Evolutionary conservation across 1,139 yeast genomes (phyloP).

Genomic region (Hansenula sp.): DNA sequence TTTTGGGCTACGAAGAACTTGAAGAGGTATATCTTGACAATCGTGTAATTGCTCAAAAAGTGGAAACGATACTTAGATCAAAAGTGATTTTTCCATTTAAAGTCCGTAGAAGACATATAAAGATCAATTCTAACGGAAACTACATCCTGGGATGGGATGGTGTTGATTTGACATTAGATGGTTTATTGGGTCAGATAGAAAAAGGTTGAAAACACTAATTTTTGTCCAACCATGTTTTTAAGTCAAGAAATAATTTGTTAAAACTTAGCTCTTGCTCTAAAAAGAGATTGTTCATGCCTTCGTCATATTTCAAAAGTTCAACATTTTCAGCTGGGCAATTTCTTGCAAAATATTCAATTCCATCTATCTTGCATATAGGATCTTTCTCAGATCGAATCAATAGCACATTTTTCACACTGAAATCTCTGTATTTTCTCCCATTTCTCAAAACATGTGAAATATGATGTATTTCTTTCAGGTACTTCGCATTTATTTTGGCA

Average conservation of each 20-base stretch:
- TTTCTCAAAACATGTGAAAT: slow-evolving; percentile 3
- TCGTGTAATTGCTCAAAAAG: slow-evolving; percentile 3
- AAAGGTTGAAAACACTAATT: slow-evolving; percentile 6
- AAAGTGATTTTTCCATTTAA: slow-evolving; percentile 3
- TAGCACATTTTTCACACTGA: slow-evolving; percentile 11
- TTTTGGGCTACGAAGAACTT: slow-evolving; percentile 13
- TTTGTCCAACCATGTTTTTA: slow-evolving; percentile 15
- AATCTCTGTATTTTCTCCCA: slow-evolving; percentile 4
- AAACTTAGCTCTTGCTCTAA: slow-evolving; percentile 15
- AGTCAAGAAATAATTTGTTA: slow-evolving; percentile 11
- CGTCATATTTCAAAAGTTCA: slow-evolving; percentile 8
- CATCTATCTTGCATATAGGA: slow-evolving; percentile 4
- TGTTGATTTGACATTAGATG: slow-evolving; percentile 6
- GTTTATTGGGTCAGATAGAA: not conserved
- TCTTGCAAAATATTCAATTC: slow-evolving; percentile 6
- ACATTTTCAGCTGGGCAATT: slow-evolving; percentile 11
- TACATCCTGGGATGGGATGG: slow-evolving; percentile 13
- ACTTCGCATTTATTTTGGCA: slow-evolving; percentile 4
- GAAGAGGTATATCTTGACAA: slow-evolving; percentile 14
- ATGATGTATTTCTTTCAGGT: slow-evolving; percentile 6
- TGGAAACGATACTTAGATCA: slow-evolving; percentile 4
- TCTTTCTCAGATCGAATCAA: slow-evolving; percentile 13
- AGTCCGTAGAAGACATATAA: slow-evolving; percentile 9
- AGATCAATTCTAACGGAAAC: slow-evolving; percentile 5
- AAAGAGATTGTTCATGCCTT: slow-evolving; percentile 14